Evolutionary conservation across 495 filamentous ascomycete genomes (phyloP).

Genomic region (Penicillium paradoxum): DNA sequence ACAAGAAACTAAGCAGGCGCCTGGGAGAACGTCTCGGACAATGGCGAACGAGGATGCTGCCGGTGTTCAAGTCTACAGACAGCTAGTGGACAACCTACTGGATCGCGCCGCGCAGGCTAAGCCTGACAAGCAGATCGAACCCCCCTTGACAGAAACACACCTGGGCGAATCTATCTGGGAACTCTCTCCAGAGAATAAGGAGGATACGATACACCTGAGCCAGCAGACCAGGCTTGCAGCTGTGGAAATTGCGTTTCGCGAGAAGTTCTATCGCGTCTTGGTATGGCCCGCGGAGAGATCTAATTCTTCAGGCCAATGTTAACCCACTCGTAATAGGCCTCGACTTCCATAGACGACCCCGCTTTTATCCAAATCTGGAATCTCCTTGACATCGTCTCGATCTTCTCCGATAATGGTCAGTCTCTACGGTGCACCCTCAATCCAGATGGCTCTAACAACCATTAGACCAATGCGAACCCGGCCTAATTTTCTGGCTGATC

Average conservation of each 20-base stretch:
- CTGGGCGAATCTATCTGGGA: slow-evolving; percentile 40
- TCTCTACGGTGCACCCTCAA: neutral
- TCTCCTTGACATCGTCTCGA: slow-evolving; percentile 80
- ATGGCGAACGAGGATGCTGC: slow-evolving; percentile 51
- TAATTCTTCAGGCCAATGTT: neutral
- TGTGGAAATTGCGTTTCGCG: slow-evolving; percentile 72
- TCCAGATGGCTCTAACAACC: slow-evolving; percentile 19
- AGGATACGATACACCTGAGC: slow-evolving; percentile 21
- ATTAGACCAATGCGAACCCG: slow-evolving; percentile 75
- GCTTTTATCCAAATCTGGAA: slow-evolving; percentile 84
- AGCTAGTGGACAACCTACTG: slow-evolving; percentile 58
- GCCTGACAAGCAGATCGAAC: slow-evolving; percentile 64
- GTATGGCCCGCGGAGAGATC: slow-evolving; percentile 42
- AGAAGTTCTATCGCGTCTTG: slow-evolving; percentile 69
- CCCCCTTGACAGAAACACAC: slow-evolving; percentile 58
- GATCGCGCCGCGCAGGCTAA: slow-evolving; percentile 61
- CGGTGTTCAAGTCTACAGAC: slow-evolving; percentile 52
- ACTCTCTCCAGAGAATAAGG: slow-evolving; percentile 25
- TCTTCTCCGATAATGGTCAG: slow-evolving; percentile 74
- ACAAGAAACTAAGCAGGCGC: neutral
- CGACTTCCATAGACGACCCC: slow-evolving; percentile 65
- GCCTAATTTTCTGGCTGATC: slow-evolving; percentile 79
- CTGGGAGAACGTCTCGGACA: slow-evolving; percentile 1
- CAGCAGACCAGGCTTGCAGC: slow-evolving; percentile 54
- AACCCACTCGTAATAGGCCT: slow-evolving; percentile 45